phyloP scores from a whole-genome alignment of 192 early-diverging fungal species.

The Phycomyces blakesleeanus region DNA sequence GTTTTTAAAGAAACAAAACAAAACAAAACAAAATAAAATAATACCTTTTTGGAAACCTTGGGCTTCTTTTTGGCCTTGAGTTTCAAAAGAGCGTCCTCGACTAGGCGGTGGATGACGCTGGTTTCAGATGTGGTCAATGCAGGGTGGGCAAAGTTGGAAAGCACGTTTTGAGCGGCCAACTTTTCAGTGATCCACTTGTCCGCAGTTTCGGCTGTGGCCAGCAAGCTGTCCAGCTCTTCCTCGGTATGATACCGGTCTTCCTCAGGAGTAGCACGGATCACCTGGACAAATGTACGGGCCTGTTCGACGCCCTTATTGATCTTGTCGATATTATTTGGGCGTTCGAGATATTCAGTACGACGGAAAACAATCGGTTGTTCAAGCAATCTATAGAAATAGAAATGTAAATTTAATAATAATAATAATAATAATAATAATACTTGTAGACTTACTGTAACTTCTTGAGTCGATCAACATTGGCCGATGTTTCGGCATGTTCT shows the following conservation, averaged over 20 bases:
- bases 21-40: no score
- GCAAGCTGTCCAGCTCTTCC: constrained; percentile 51
- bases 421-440: neutral
- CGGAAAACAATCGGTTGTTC: constrained; percentile 48
- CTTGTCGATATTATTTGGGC: constrained; percentile 41
- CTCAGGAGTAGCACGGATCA: constrained; percentile 44
- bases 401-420: no score
- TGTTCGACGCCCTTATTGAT: constrained; percentile 32
- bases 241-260: constrained; percentile 53
- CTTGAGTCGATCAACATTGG: constrained; percentile 52
- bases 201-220: constrained; percentile 47
- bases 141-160: constrained; percentile 58
- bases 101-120: constrained; percentile 39
- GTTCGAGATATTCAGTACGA: constrained; percentile 40
- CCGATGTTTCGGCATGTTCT: constrained; percentile 63
- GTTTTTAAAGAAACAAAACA: no score
- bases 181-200: constrained; percentile 66
- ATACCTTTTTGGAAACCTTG: constrained; percentile 36
- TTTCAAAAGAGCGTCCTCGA: constrained; percentile 51
- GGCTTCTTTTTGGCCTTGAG: constrained; percentile 59
- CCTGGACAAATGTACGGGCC: constrained; percentile 38
- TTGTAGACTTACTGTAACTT: constrained; percentile 36
- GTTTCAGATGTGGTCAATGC: constrained; percentile 58
- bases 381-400: constrained; percentile 29
- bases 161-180: constrained; percentile 53